Evolutionary conservation across 768 basidiomycete genomes (phyloP).

Genomic region (Amanita inopinata): DNA sequence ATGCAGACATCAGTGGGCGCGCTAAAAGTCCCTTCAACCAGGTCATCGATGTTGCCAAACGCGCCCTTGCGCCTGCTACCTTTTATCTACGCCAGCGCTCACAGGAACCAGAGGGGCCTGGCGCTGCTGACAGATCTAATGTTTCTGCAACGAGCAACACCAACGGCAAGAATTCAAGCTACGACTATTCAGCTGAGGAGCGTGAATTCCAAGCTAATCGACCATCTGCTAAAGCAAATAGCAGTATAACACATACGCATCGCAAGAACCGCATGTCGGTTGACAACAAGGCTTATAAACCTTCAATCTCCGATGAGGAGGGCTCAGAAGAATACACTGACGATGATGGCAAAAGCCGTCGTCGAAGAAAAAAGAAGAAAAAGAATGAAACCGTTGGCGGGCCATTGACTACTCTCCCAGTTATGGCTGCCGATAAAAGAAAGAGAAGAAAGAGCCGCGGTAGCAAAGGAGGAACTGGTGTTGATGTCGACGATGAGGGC

Average conservation of each 20-base stretch:
- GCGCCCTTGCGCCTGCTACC: conserved; percentile 42
- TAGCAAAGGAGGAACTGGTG: conserved; percentile 32
- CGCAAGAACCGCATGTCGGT: conserved; percentile 56
- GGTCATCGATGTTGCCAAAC: conserved; percentile 45
- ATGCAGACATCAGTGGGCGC: conserved; percentile 28
- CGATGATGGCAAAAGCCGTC: conserved; percentile 39
- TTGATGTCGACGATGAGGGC: conserved; percentile 39
- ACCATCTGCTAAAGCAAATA: conserved; percentile 21
- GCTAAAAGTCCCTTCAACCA: conserved; percentile 65
- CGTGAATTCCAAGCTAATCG: conserved; percentile 40
- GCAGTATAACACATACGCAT: conserved; percentile 19
- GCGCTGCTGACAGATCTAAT: conserved; percentile 12
- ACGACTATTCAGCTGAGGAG: conserved; percentile 76
- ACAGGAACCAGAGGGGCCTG: conserved; percentile 38
- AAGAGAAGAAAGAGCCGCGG: conserved; percentile 42
- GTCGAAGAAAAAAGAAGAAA: conserved; percentile 45
- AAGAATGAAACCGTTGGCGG: conserved; percentile 44
- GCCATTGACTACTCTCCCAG: conserved; percentile 56
- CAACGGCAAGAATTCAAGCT: conserved; percentile 40
- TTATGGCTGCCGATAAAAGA: conserved; percentile 54
- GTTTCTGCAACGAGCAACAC: conserved; percentile 25
- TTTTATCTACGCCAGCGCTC: conserved; percentile 61
- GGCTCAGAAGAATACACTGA: conserved; percentile 46
- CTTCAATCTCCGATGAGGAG: conserved; percentile 54
- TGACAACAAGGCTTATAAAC: conserved; percentile 80